phyloP scores from a whole-genome alignment of 179 eudicot species.

The Heliamphora pulchella region DNA sequence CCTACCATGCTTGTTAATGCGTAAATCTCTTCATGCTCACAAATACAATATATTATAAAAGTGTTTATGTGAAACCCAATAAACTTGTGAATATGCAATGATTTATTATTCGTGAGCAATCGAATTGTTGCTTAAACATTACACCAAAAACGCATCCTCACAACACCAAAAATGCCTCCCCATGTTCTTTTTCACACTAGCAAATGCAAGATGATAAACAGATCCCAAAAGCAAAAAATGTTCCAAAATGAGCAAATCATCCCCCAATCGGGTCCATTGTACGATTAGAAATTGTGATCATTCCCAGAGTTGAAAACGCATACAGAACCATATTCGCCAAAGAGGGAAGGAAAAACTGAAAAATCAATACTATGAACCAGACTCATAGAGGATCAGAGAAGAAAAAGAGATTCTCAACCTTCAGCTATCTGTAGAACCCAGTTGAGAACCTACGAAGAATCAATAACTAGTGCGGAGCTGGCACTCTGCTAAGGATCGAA shows the following conservation, averaged over 20 bases:
- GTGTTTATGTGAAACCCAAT: too few species aligned
- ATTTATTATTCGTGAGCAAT: too few species aligned
- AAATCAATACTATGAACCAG: not conserved
- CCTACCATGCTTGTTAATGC: too few species aligned
- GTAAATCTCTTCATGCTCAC: too few species aligned
- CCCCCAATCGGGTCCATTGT: too few species aligned
- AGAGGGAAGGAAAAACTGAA: not conserved
- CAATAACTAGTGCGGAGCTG: not conserved
- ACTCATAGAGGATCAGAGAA: constrained; percentile 5
- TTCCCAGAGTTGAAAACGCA: constrained; percentile 6
- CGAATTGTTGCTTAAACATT: constrained; percentile 12
- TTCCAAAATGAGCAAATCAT: not conserved
- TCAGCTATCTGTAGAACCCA: not conserved
- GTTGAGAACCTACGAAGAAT: not conserved
- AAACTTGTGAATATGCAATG: too few species aligned
- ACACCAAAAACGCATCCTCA: not conserved
- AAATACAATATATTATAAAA: too few species aligned
- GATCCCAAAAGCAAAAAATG: not conserved
- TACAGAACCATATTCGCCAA: not conserved
- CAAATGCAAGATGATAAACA: not conserved
- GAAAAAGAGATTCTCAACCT: constrained; percentile 5
- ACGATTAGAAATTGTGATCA: not conserved
- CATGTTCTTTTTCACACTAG: not conserved
- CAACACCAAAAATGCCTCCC: not conserved
- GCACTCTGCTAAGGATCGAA: too few species aligned